phyloP scores from a whole-genome alignment of 345 rosid genomes.

The Capsella bursapastoris region DNA sequence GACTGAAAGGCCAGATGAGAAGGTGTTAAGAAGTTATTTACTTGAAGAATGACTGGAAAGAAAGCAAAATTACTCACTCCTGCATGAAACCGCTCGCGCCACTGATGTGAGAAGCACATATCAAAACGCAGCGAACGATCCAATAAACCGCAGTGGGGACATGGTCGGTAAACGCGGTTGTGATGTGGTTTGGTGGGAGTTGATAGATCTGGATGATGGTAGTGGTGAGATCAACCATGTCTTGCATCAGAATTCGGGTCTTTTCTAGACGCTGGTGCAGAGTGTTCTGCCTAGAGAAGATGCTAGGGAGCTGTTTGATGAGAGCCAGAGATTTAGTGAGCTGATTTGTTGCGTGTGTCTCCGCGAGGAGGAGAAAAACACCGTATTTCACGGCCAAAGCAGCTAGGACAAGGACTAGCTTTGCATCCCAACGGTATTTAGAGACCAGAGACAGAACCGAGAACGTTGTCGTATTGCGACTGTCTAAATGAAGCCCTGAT shows the following conservation, averaged over 20 bases:
- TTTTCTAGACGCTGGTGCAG: slow-evolving; percentile 65
- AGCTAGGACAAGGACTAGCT: slow-evolving; percentile 70
- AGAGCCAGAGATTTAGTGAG: slow-evolving; percentile 82
- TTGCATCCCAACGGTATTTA: slow-evolving; percentile 76
- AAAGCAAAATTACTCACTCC: slow-evolving; percentile 52
- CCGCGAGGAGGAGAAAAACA: slow-evolving; percentile 77
- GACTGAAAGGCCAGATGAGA: slow-evolving; percentile 45
- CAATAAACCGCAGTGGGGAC: slow-evolving; percentile 81
- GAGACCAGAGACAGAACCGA: slow-evolving; percentile 60
- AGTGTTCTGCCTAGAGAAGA: slow-evolving; percentile 53
- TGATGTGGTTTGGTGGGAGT: slow-evolving; percentile 65
- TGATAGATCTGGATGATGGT: slow-evolving; percentile 62
- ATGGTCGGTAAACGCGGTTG: slow-evolving; percentile 52
- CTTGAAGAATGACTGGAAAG: slow-evolving; percentile 6
- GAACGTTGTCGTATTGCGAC: slow-evolving; percentile 50
- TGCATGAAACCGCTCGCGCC: slow-evolving; percentile 58
- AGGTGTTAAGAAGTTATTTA: slow-evolving; percentile 3
- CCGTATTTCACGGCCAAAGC: slow-evolving; percentile 88
- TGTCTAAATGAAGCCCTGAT: slow-evolving; percentile 43
- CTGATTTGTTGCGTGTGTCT: slow-evolving; percentile 66
- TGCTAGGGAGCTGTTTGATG: slow-evolving; percentile 71
- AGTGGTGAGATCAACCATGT: slow-evolving; percentile 65
- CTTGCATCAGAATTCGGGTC: slow-evolving; percentile 54
- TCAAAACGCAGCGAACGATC: slow-evolving; percentile 73
- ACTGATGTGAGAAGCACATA: slow-evolving; percentile 66